Percentiles rank a stretch among this genome's conserved stretches.
phyloP scores from a whole-genome alignment of 805 yeast species.

The Pichia californica region DNA sequence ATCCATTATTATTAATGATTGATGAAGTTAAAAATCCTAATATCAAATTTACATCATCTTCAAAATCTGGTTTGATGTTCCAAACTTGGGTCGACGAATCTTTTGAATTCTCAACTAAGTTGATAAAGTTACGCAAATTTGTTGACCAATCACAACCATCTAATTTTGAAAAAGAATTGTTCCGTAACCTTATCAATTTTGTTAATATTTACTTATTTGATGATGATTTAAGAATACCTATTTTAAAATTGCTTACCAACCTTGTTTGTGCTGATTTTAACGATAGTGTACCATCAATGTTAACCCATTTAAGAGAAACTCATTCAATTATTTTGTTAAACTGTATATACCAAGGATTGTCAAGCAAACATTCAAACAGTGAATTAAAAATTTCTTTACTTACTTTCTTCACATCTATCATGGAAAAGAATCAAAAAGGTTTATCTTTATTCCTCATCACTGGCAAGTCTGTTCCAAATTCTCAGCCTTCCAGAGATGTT shows the following conservation, averaged over 20 bases:
- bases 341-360: constrained; percentile 56
- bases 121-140: constrained; percentile 51
- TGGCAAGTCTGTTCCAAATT: constrained; percentile 39
- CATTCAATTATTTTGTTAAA: constrained; percentile 53
- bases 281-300: constrained; percentile 63
- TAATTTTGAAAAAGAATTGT: constrained; percentile 56
- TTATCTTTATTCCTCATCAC: constrained; percentile 64
- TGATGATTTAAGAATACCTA: constrained; percentile 39
- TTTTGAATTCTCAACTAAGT: constrained; percentile 48
- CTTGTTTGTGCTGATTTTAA: constrained; percentile 53
- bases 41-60: constrained; percentile 19
- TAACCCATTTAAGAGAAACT: constrained; percentile 72
- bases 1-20: constrained; percentile 47
- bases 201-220: constrained; percentile 52
- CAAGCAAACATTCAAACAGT: constrained; percentile 47
- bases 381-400: constrained; percentile 49
- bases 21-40: constrained; percentile 35
- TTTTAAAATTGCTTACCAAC: constrained; percentile 51
- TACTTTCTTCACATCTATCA: constrained; percentile 58
- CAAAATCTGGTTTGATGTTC: constrained; percentile 41
- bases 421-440: constrained; percentile 73
- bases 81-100: constrained; percentile 43
- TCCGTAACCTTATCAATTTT: constrained; percentile 46
- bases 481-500: constrained; percentile 7
- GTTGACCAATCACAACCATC: constrained; percentile 46